Conservation (phyloP, 2,329 filamentous ascomycete species). For the Cryoendolithus antarcticus region DNA sequence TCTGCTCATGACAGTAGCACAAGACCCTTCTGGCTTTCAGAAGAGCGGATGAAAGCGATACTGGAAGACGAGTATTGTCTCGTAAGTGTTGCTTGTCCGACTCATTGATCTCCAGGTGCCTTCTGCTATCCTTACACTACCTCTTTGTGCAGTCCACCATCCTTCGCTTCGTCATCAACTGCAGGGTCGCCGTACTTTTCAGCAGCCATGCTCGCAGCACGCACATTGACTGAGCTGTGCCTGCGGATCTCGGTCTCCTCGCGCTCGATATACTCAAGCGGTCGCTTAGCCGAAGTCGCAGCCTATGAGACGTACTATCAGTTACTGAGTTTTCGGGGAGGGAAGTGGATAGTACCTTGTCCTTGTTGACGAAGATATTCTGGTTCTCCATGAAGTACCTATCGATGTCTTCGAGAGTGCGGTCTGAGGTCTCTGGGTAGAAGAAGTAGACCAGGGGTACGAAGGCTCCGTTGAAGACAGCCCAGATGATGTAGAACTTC, state of each 20-base stretch:
- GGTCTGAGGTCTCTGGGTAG: constrained; percentile 22
- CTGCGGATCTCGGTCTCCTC: constrained; percentile 28
- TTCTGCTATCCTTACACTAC: no score
- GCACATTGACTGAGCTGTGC: constrained; percentile 25
- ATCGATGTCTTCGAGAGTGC: constrained; percentile 21
- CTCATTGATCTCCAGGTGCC: no score
- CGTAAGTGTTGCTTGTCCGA: no score
- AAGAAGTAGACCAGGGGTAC: constrained; percentile 34
- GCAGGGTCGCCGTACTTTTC: constrained; percentile 4
- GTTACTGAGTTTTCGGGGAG: background rate
- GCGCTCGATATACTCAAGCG: constrained; percentile 36
- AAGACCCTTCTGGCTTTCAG: no score
- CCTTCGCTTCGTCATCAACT: no score
- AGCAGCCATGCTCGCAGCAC: constrained; percentile 13
- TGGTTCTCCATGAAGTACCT: constrained; percentile 11
- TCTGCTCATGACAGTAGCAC: no score
- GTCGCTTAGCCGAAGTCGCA: constrained; percentile 34
- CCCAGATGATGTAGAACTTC: constrained; percentile 34
- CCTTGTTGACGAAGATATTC: constrained; percentile 33
- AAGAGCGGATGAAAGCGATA: no score
- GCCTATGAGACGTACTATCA: background rate
- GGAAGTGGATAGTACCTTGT: constrained; percentile 25
- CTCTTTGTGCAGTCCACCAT: no score
- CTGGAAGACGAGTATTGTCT: no score
- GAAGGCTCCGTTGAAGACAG: constrained; percentile 37